Evolutionary conservation across 805 yeast species (phyloP).

Genomic region (Debaryomyces prosopidis): DNA sequence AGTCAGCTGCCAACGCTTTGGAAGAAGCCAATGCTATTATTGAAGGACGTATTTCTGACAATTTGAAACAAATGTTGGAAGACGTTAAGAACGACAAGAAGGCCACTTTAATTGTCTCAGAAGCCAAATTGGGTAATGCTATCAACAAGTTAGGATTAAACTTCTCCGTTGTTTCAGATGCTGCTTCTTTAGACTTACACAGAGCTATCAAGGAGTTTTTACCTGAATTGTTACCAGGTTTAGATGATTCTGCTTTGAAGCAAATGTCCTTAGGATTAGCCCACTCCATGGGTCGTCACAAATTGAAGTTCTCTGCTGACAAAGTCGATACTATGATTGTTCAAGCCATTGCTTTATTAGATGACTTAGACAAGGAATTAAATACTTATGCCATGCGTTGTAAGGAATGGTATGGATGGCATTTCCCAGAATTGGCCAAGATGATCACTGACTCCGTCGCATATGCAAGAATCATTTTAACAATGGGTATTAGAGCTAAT

Average conservation of each 20-base stretch:
- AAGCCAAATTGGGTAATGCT: slow-evolving; percentile 93
- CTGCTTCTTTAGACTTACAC: slow-evolving; percentile 90
- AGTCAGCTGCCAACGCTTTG: slow-evolving; percentile 91
- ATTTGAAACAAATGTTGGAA: slow-evolving; percentile 72
- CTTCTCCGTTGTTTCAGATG: slow-evolving; percentile 88
- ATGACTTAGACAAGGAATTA: slow-evolving; percentile 95
- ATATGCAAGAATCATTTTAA: slow-evolving; percentile 87
- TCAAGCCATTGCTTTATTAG: slow-evolving; percentile 96
- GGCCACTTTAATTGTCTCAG: slow-evolving; percentile 86
- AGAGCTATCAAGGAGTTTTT: slow-evolving; percentile 94
- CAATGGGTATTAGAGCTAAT: slow-evolving; percentile 92
- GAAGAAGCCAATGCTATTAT: slow-evolving; percentile 91
- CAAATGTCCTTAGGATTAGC: slow-evolving; percentile 99
- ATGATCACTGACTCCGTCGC: slow-evolving; percentile 95
- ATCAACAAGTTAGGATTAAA: slow-evolving; percentile 91
- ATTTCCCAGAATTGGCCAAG: slow-evolving; percentile 98
- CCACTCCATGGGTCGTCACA: slow-evolving; percentile 97
- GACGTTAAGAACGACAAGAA: slow-evolving; percentile 80
- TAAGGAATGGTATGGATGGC: slow-evolving; percentile 99
- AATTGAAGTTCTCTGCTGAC: slow-evolving; percentile 95
- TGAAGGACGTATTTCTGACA: slow-evolving; percentile 91
- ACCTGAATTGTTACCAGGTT: slow-evolving; percentile 92
- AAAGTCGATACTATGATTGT: slow-evolving; percentile 99
- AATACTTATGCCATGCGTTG: slow-evolving; percentile 98
- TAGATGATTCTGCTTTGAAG: slow-evolving; percentile 76